Conservation (phyloP, 1,284 basidiomycete species). For the Thecaphora thlaspeos region DNA sequence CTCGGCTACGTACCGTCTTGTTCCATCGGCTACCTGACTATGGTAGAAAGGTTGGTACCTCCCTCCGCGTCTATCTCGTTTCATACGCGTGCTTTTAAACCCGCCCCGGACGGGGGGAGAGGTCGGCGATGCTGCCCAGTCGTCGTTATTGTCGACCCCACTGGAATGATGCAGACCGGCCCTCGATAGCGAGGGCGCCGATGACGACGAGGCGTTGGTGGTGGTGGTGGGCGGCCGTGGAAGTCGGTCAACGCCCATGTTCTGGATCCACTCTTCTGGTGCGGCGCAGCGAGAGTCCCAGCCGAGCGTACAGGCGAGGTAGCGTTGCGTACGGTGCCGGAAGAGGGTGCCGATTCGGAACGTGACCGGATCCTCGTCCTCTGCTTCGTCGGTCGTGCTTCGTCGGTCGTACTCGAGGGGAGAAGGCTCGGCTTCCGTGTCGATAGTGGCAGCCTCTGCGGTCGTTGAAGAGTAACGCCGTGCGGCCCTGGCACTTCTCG, state of each 20-base stretch:
- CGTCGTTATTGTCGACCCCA: background rate
- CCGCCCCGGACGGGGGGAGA: background rate
- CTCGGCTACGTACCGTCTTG: constrained; percentile 26
- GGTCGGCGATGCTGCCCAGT: background rate
- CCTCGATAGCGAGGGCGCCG: background rate
- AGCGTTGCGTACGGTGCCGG: constrained; percentile 37
- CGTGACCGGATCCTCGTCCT: constrained; percentile 6
- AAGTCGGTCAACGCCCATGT: constrained; percentile 40
- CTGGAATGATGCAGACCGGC: too few relatives aligned
- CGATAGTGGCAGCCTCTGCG: background rate
- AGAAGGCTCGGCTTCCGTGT: background rate
- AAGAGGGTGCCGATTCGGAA: constrained; percentile 37
- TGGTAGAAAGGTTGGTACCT: constrained; percentile 33
- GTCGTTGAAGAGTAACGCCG: background rate
- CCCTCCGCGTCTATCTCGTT: constrained; percentile 7
- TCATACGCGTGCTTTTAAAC: background rate
- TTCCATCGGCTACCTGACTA: constrained; percentile 18
- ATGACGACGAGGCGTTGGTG: background rate
- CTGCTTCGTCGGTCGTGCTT: constrained; percentile 1
- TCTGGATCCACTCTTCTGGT: constrained; percentile 35
- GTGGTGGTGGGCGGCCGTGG: constrained; percentile 6
- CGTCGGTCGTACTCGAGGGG: background rate
- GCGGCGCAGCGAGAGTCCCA: constrained; percentile 37
- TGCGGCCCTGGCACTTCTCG: background rate
- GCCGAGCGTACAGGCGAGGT: constrained; percentile 21